These are phyloP conservation scores for Crucibulum laeve DNA, from an alignment of 768 basidiomycete genomes.

Conservation along the genomic window DNA sequence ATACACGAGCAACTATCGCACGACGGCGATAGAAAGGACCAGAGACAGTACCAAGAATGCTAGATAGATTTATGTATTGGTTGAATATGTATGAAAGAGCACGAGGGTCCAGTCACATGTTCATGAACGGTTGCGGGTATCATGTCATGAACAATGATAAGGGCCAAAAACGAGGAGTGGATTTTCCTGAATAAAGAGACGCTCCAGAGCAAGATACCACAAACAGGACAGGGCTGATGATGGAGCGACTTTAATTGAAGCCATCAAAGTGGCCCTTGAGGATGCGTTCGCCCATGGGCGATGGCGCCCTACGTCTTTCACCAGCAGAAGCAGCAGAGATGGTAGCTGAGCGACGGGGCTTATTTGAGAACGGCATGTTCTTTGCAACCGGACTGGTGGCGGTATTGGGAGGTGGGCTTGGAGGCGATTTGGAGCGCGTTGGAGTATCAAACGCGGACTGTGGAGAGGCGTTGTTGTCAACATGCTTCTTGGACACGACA, in stretches of 20 bases:
- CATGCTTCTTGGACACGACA: background rate
- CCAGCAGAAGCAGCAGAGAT: slow-evolving; percentile 39
- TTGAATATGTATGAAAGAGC: background rate
- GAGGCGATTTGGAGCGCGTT: slow-evolving; percentile 26
- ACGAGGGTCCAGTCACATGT: slow-evolving; percentile 3
- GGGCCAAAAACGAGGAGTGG: background rate
- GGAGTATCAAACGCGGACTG: slow-evolving; percentile 24
- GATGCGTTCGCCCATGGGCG: slow-evolving; percentile 89
- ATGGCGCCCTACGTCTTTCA: slow-evolving; percentile 62
- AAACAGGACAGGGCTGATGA: background rate
- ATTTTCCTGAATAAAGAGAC: background rate
- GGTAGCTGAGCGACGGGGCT: slow-evolving; percentile 58
- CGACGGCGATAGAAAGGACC: no score
- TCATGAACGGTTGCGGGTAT: slow-evolving; percentile 36
- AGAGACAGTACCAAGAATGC: no score
- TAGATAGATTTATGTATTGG: no score
- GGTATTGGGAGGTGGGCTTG: slow-evolving; percentile 48
- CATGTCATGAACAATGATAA: slow-evolving; percentile 20
- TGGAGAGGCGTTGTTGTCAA: slow-evolving; percentile 4
- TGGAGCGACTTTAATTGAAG: slow-evolving; percentile 55
- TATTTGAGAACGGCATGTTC: slow-evolving; percentile 22
- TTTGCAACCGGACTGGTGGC: slow-evolving; percentile 37
- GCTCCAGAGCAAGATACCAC: background rate
- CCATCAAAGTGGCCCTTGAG: slow-evolving; percentile 90
- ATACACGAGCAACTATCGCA: no score